These are phyloP conservation scores for Lipomyces orientalis DNA, from an alignment of 805 yeast genomes.

Conservation along the genomic window DNA sequence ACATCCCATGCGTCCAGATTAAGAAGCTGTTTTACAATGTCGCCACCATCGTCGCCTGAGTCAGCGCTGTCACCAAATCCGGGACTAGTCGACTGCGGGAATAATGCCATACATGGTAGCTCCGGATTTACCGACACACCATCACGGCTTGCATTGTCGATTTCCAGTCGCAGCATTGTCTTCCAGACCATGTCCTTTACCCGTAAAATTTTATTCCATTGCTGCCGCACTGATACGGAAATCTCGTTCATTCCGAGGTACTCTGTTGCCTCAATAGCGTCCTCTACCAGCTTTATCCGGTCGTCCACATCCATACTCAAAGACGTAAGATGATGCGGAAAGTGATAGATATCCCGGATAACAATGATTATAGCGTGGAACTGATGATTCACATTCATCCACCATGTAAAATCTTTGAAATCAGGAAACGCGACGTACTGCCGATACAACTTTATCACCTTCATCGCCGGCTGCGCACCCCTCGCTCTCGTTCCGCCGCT, in stretches of 20 bases:
- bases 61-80: too few species aligned
- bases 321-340: background rate
- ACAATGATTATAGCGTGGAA: constrained; percentile 21
- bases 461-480: constrained; percentile 6
- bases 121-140: too few species aligned
- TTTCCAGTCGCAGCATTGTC: background rate
- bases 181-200: constrained; percentile 15
- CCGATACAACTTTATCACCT: constrained; percentile 16
- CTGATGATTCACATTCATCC: constrained; percentile 16
- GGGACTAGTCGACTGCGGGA: constrained; percentile 5
- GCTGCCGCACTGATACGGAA: constrained; percentile 2
- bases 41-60: background rate
- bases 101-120: background rate
- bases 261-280: constrained; percentile 17
- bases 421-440: constrained; percentile 9
- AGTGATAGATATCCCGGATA: constrained; percentile 18
- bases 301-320: constrained; percentile 12
- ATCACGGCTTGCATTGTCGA: too few species aligned
- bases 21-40: constrained; percentile 13
- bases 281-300: constrained; percentile 18
- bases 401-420: constrained; percentile 15
- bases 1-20: constrained; percentile 19
- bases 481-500: background rate
- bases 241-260: constrained; percentile 10
- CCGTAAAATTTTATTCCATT: constrained; percentile 18